Evolutionary conservation across 495 filamentous ascomycete species (phyloP).

Genomic region (Xylaria curta): DNA sequence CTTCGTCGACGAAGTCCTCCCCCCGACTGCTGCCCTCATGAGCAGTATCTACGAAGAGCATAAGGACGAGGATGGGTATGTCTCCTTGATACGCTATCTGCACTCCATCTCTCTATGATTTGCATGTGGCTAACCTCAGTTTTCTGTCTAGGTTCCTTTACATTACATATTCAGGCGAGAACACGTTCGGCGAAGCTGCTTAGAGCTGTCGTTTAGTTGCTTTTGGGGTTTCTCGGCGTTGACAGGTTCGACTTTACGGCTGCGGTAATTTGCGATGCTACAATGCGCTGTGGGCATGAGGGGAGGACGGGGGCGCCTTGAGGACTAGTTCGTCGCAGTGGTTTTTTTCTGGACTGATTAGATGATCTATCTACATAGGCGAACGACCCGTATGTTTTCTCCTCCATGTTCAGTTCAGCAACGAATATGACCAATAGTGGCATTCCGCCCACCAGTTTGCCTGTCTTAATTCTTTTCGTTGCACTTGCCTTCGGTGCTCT

Average conservation of each 20-base stretch:
- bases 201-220: slow-evolving; percentile 27
- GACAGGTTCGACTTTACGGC: slow-evolving; percentile 25
- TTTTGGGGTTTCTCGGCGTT: slow-evolving; percentile 27
- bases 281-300: not conserved
- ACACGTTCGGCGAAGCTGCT: slow-evolving; percentile 82
- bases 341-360: slow-evolving; percentile 1
- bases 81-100: slow-evolving; percentile 19
- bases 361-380: slow-evolving; percentile 11
- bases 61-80: slow-evolving; percentile 79
- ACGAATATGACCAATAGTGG: slow-evolving; percentile 22
- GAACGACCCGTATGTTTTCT: not conserved
- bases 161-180: slow-evolving; percentile 96
- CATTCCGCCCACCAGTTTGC: slow-evolving; percentile 8
- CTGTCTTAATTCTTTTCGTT: not conserved
- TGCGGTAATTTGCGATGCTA: slow-evolving; percentile 23
- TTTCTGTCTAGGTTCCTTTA: slow-evolving; percentile 51
- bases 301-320: not conserved
- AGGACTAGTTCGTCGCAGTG: not conserved
- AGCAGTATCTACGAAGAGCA: slow-evolving; percentile 99
- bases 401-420: slow-evolving; percentile 1
- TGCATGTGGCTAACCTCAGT: slow-evolving; percentile 36
- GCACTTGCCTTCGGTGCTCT: not conserved
- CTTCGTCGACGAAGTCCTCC: slow-evolving; percentile 98
- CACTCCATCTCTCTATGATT: not conserved
- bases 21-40: slow-evolving; percentile 97